Evolutionary conservation across 2,329 filamentous ascomycete species (phyloP).

Genomic region (Exophiala oligosperma): DNA sequence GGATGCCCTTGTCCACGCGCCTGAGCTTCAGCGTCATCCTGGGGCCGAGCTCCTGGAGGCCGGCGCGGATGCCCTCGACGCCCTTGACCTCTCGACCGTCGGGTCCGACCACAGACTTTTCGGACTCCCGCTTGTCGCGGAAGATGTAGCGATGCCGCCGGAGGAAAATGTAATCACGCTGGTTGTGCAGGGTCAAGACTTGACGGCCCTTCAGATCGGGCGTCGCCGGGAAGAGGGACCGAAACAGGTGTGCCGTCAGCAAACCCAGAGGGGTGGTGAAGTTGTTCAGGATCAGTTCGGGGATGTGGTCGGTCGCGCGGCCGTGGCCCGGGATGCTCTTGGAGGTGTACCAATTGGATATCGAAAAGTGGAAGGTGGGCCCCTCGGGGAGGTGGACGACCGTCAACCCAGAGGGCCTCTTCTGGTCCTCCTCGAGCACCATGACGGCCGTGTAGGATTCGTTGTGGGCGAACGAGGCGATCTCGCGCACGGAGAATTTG

Average conservation of each 20-base stretch:
- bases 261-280: slow-evolving; percentile 92
- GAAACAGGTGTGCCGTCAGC: slow-evolving; percentile 81
- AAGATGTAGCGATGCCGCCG: slow-evolving; percentile 90
- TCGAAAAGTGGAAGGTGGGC: slow-evolving; percentile 89
- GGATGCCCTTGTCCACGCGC: slow-evolving; percentile 87
- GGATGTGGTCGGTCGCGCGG: slow-evolving; percentile 85
- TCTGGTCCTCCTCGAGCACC: slow-evolving; percentile 85
- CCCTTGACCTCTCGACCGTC: slow-evolving; percentile 84
- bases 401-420: slow-evolving; percentile 77
- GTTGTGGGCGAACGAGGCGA: slow-evolving; percentile 79
- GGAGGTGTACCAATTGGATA: slow-evolving; percentile 87
- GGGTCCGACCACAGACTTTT: slow-evolving; percentile 79
- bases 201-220: slow-evolving; percentile 85
- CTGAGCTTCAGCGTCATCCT: slow-evolving; percentile 83
- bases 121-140: slow-evolving; percentile 79
- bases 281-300: slow-evolving; percentile 87
- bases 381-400: slow-evolving; percentile 81
- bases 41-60: slow-evolving; percentile 87
- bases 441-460: slow-evolving; percentile 81
- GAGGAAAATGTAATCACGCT: slow-evolving; percentile 94
- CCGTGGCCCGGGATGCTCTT: slow-evolving; percentile 86
- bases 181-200: slow-evolving; percentile 90
- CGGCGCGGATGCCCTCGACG: slow-evolving; percentile 80
- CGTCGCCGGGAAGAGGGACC: slow-evolving; percentile 72
- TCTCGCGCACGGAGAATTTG: slow-evolving; percentile 91